A percentile compares a stretch with the other conserved stretches of the same genome.
phyloP scores from a whole-genome alignment of 1,284 basidiomycete species.

The Singerocomus inundabilis region DNA sequence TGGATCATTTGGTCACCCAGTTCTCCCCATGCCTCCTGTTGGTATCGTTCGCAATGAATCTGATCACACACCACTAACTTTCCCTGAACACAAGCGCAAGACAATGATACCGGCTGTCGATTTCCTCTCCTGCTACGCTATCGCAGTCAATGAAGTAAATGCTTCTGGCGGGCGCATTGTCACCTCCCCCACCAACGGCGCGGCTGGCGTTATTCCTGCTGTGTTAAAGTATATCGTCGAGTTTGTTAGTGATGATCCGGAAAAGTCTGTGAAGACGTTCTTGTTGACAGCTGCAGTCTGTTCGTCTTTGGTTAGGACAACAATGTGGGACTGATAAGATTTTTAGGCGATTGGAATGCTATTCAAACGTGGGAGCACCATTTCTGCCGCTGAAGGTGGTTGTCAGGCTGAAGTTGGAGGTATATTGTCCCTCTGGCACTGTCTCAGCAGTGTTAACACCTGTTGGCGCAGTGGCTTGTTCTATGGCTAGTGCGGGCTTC shows the following conservation, averaged over 20 bases:
- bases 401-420: slow-evolving; percentile 87
- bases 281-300: slow-evolving; percentile 77
- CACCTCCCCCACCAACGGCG: slow-evolving; percentile 89
- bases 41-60: slow-evolving; percentile 28
- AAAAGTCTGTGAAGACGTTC: slow-evolving; percentile 85
- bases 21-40: slow-evolving; percentile 81
- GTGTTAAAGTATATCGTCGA: slow-evolving; percentile 88
- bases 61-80: background rate
- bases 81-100: slow-evolving; percentile 52
- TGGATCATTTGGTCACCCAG: slow-evolving; percentile 79
- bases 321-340: slow-evolving; percentile 1
- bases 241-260: slow-evolving; percentile 88
- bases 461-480: slow-evolving; percentile 66
- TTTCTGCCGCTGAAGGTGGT: slow-evolving; percentile 92
- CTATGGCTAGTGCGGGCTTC: slow-evolving; percentile 92
- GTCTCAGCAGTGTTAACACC: slow-evolving; percentile 3
- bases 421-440: slow-evolving; percentile 26
- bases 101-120: slow-evolving; percentile 92
- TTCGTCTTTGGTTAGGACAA: slow-evolving; percentile 12
- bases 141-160: slow-evolving; percentile 90
- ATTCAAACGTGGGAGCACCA: slow-evolving; percentile 96
- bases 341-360: slow-evolving; percentile 88
- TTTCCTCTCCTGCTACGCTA: slow-evolving; percentile 90
- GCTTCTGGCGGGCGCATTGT: slow-evolving; percentile 92
- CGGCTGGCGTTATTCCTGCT: slow-evolving; percentile 89